Conservation (phyloP, 1,139 yeast species). For the Yamadazyma friedrichii region DNA sequence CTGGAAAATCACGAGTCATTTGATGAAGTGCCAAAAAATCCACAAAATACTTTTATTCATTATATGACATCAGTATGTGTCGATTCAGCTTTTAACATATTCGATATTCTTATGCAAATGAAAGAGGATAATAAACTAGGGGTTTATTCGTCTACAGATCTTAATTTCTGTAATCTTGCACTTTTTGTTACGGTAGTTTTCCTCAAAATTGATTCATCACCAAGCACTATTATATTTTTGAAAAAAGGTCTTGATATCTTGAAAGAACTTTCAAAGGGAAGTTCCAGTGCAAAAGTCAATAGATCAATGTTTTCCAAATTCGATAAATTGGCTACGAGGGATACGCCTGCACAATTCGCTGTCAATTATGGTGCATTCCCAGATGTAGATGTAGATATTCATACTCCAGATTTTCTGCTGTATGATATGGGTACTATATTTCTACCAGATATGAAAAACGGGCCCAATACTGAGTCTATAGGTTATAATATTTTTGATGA, state of each 20-base stretch:
- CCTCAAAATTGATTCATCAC: slow-evolving; percentile 18
- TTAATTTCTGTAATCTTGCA: slow-evolving; percentile 18
- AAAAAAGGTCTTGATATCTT: slow-evolving; percentile 18
- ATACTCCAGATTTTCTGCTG: slow-evolving; percentile 6
- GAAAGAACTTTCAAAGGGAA: slow-evolving; percentile 17
- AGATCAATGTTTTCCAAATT: slow-evolving; percentile 9
- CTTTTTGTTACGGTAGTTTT: slow-evolving; percentile 18
- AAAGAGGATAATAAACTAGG: slow-evolving; percentile 17
- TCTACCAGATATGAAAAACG: slow-evolving; percentile 4
- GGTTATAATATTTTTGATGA: slow-evolving; percentile 6
- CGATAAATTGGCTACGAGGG: slow-evolving; percentile 3
- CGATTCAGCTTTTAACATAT: slow-evolving; percentile 19
- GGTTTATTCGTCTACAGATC: slow-evolving; percentile 19
- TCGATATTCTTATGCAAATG: slow-evolving; percentile 17
- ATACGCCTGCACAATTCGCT: slow-evolving; percentile 1
- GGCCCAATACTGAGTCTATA: slow-evolving; percentile 1
- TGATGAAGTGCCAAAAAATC: slow-evolving; percentile 8
- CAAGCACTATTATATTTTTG: slow-evolving; percentile 17
- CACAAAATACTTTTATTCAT: slow-evolving; percentile 16
- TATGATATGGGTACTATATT: slow-evolving; percentile 8
- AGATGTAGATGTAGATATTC: slow-evolving; percentile 8
- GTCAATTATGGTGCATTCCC: slow-evolving; percentile 7
- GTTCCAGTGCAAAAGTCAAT: slow-evolving; percentile 17
- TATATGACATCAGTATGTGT: slow-evolving; percentile 19
- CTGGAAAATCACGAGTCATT: slow-evolving; percentile 15